Percentiles rank a stretch among this genome's conserved stretches.
Conservation (phyloP, 352 stramenopile genomes). For the Peronosclerospora sorghi region DNA sequence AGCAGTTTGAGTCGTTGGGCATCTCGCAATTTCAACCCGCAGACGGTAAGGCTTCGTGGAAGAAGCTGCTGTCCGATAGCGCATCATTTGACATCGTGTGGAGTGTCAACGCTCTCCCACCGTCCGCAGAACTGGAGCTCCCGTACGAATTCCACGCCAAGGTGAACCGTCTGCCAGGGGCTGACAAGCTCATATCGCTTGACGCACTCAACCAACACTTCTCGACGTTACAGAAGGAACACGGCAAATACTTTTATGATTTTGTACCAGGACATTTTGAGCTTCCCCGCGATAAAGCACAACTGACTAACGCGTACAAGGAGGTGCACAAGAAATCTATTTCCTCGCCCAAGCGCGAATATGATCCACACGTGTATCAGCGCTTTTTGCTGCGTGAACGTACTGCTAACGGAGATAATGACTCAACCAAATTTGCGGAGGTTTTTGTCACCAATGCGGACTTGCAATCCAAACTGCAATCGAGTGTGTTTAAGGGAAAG, state of each 20-base stretch:
- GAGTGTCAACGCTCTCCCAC: slow-evolving; percentile 22
- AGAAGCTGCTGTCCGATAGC: slow-evolving; percentile 28
- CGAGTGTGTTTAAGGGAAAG: slow-evolving; percentile 37
- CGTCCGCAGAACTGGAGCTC: slow-evolving; percentile 31
- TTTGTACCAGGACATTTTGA: slow-evolving; percentile 43
- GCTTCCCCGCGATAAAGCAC: slow-evolving; percentile 46
- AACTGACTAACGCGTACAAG: slow-evolving; percentile 34
- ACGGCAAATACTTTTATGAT: slow-evolving; percentile 59
- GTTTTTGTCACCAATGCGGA: slow-evolving; percentile 44
- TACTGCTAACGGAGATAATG: slow-evolving; percentile 24
- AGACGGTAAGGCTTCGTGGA: slow-evolving; percentile 27
- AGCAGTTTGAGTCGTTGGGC: slow-evolving; percentile 41
- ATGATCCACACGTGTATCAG: slow-evolving; percentile 36
- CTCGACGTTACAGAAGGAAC: slow-evolving; percentile 26
- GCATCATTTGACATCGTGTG: slow-evolving; percentile 60
- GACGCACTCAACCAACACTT: slow-evolving; percentile 43
- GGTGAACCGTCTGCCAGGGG: slow-evolving; percentile 64
- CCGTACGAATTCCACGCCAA: slow-evolving; percentile 32
- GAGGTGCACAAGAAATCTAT: slow-evolving; percentile 36
- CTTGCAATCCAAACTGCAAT: slow-evolving; percentile 32
- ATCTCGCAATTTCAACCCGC: slow-evolving; percentile 35
- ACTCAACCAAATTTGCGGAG: slow-evolving; percentile 8
- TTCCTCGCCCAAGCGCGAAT: slow-evolving; percentile 37
- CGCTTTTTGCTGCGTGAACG: slow-evolving; percentile 24
- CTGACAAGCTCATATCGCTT: slow-evolving; percentile 29